Evolutionary conservation across 73 alveolate genomes (phyloP), one percentile per base, ranked within the genome.

Genomic region (Symbiodinium natans): DNA sequence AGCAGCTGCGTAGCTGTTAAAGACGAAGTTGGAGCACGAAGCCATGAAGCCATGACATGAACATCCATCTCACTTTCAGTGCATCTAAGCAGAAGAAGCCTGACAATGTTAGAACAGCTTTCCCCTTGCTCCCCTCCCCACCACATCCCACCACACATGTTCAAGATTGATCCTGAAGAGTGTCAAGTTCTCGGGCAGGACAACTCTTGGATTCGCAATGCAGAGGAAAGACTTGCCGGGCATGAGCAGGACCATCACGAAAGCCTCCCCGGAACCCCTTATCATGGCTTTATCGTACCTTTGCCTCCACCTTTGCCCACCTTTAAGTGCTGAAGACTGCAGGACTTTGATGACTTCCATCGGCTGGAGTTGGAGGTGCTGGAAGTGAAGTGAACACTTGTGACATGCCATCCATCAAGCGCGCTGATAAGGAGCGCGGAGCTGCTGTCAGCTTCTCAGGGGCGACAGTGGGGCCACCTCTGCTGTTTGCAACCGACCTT

Each of bases 171-270:
- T n/a, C n/a, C n/a, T n/a, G n/a, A n/a, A n/a, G n/a, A n/a, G n/a
- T n/a, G n/a, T n/a, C n/a, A n/a, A n/a, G n/a, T n/a, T n/a, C n/a
- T n/a, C n/a, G n/a, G n/a, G 8, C 92, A 83, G 93, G 93, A 85
- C 93, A 85, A 33, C 82, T 46, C 93, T 21, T 85, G 93, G 93
- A 85, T 85, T 80, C 93, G 93, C 39, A 21, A 80, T 36, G 46
- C 93, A 19, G 93, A 85, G 23, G 93, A 85, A 25, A 46, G 93
- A 25, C 39, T 85, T 80, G 93, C 82, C 8, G 82, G 82, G 21
- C 59, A 85, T 52, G 93, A 85, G 82, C 92, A 83, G 89, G 89
- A 36, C 48, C 41, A 13, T 39, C 19, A 17, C n/a, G n/a, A n/a
- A n/a, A n/a, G n/a, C n/a, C n/a, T 33, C n/a, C 46, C 17, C 86